Conservation (phyloP, 78 protist species). For the Dictyostelium brefeldianum region DNA sequence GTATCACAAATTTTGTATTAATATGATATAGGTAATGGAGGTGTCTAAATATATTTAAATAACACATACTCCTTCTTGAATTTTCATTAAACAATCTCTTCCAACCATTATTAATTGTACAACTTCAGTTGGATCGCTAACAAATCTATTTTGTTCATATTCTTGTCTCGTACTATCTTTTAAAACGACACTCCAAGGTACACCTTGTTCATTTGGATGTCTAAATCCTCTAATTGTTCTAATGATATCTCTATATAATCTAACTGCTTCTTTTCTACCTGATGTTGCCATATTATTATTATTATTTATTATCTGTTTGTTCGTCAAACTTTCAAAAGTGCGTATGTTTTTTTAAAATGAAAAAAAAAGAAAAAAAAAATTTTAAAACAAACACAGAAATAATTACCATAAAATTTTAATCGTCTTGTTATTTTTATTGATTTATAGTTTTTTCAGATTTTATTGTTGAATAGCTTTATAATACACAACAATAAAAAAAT, state of each 20-base stretch:
- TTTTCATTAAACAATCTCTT: conserved; percentile 75
- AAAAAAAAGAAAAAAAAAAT: neutral
- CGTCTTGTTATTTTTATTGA: neutral
- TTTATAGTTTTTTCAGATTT: neutral
- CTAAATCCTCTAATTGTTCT: conserved; percentile 40
- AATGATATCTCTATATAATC: conserved; percentile 54
- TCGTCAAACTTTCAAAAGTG: too few species aligned
- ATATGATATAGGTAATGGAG: neutral
- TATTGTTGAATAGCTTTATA: too few species aligned
- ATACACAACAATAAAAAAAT: too few species aligned
- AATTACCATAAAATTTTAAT: neutral
- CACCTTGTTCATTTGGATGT: conserved; percentile 67
- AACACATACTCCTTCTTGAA: conserved; percentile 77
- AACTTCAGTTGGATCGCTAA: conserved; percentile 39
- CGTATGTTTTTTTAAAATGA: neutral
- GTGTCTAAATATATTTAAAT: neutral
- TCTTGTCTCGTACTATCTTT: conserved; percentile 59
- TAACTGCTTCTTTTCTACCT: conserved; percentile 59
- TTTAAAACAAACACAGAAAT: neutral
- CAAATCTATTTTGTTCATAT: conserved; percentile 40
- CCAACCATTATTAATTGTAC: conserved; percentile 69
- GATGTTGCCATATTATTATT: conserved; percentile 22
- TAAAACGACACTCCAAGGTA: conserved; percentile 35
- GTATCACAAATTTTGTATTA: neutral
- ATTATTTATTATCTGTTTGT: neutral